Conservation (phyloP, 1,284 basidiomycete species). For the Polyporus tsugae region DNA sequence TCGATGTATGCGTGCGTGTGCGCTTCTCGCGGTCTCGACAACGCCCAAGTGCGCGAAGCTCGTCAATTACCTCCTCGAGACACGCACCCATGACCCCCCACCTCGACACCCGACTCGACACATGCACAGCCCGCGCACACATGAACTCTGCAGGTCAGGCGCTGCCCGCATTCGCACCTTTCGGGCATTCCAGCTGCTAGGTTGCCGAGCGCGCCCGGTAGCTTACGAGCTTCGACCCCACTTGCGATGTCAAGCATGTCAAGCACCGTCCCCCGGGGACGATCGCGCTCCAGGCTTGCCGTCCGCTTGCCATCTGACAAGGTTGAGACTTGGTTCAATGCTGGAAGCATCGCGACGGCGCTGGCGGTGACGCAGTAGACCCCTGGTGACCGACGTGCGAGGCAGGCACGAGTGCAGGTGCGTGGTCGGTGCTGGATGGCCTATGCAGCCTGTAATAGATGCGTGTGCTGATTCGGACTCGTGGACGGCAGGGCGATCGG, state of each 20-base stretch:
- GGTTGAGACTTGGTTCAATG: slow-evolving; percentile 1
- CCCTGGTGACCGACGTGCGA: background rate
- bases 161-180: background rate
- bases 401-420: background rate
- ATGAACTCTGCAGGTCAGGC: background rate
- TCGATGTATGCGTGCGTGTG: background rate
- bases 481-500: background rate
- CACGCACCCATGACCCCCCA: background rate
- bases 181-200: slow-evolving; percentile 14
- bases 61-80: background rate
- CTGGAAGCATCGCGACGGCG: background rate
- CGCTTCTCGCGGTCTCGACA: slow-evolving; percentile 4
- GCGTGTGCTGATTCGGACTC: background rate
- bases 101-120: slow-evolving; percentile 6
- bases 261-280: background rate
- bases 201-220: background rate
- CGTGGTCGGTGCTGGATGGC: background rate
- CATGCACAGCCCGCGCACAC: slow-evolving; percentile 2
- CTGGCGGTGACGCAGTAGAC: background rate
- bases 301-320: background rate
- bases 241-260: background rate
- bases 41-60: background rate
- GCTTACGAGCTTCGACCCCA: slow-evolving; percentile 2
- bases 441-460: background rate
- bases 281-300: slow-evolving; percentile 8